These are phyloP conservation scores for Lactarius trivialis DNA, from an alignment of 768 basidiomycete genomes.

Conservation along the genomic window DNA sequence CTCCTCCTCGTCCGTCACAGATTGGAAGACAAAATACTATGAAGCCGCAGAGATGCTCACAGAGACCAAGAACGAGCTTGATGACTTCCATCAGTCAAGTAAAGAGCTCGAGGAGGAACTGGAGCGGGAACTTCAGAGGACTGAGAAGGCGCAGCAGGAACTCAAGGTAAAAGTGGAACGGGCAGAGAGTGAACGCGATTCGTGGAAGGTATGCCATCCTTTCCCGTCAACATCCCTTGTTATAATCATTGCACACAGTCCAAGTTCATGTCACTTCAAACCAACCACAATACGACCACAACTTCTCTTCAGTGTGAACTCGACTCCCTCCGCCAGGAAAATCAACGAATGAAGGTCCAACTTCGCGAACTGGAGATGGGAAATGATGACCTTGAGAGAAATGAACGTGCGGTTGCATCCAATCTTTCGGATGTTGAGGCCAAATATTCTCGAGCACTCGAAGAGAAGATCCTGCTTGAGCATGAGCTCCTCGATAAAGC, in stretches of 20 bases:
- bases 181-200: constrained; percentile 72
- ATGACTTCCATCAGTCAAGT: constrained; percentile 81
- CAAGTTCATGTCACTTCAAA: constrained; percentile 85
- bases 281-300: constrained; percentile 83
- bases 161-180: constrained; percentile 63
- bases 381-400: constrained; percentile 94
- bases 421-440: constrained; percentile 78
- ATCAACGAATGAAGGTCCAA: constrained; percentile 64
- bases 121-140: constrained; percentile 82
- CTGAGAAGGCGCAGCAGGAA: constrained; percentile 80
- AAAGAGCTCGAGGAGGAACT: constrained; percentile 92
- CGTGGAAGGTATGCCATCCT: constrained; percentile 75
- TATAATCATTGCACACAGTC: constrained; percentile 36
- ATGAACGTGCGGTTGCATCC: constrained; percentile 82
- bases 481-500: constrained; percentile 92
- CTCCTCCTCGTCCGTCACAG: constrained; percentile 38
- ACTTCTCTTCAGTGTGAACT: constrained; percentile 89
- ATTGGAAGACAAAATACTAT: constrained; percentile 76
- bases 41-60: constrained; percentile 79
- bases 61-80: constrained; percentile 79
- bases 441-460: constrained; percentile 84
- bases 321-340: constrained; percentile 70
- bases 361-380: constrained; percentile 92
- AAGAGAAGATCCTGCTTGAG: constrained; percentile 96
- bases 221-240: constrained; percentile 1